Evolutionary conservation across 257 asterid species (phyloP).

Genomic region (Solanum lycopersicoides): DNA sequence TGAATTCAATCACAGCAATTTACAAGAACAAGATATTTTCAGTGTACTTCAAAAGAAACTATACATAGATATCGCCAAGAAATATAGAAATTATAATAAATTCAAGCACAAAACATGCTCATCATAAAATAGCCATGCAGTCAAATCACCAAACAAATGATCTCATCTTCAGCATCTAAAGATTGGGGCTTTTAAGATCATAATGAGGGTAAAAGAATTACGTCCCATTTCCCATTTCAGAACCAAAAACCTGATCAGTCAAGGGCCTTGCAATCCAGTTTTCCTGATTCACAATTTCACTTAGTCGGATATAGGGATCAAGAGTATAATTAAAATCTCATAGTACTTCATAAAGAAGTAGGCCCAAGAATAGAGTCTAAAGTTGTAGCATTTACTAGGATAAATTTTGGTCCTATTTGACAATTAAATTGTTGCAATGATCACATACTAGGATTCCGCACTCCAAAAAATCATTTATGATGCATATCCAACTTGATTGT

Average conservation of each 20-base stretch:
- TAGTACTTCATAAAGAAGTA: background rate
- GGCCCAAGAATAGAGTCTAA: background rate
- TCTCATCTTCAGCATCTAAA: background rate
- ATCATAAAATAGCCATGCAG: background rate
- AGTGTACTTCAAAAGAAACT: background rate
- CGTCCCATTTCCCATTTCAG: background rate
- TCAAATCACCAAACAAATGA: background rate
- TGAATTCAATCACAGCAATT: conserved; percentile 12
- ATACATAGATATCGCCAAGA: background rate
- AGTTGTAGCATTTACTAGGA: background rate
- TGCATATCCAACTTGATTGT: background rate
- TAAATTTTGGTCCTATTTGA: background rate
- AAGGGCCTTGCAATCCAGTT: background rate
- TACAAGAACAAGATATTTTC: background rate
- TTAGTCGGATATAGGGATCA: background rate
- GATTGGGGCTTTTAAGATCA: background rate
- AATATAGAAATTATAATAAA: background rate
- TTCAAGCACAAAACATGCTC: background rate
- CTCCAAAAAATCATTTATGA: background rate
- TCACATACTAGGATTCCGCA: background rate
- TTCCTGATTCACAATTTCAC: background rate
- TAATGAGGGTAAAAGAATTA: background rate
- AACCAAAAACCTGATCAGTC: background rate
- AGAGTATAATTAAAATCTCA: background rate
- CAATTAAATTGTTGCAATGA: background rate